These are phyloP conservation scores for Endocladia muricata DNA, from an alignment of 31 red algal genomes.

Conservation along the genomic window DNA sequence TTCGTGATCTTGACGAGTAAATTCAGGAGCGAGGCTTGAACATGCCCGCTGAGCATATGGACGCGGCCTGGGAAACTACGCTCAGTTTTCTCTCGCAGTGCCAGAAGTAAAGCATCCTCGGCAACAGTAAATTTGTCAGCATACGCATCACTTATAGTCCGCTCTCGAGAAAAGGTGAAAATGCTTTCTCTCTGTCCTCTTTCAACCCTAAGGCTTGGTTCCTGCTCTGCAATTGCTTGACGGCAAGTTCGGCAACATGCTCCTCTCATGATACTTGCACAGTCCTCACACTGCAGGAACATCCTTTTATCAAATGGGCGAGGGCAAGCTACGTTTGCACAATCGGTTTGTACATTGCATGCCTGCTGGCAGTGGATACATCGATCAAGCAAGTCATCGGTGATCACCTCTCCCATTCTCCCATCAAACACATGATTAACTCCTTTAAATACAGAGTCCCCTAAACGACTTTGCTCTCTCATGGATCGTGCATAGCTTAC, in stretches of 20 bases:
- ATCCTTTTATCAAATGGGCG: conserved; percentile 68
- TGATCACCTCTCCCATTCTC: conserved; percentile 74
- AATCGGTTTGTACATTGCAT: conserved; percentile 74
- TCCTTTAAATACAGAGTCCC: conserved; percentile 73
- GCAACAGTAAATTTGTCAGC: conserved; percentile 32
- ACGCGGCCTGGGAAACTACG: conserved; percentile 29
- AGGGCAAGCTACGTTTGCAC: conserved; percentile 72
- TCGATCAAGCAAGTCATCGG: conserved; percentile 59
- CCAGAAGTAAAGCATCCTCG: conserved; percentile 12
- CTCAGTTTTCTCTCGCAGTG: conserved; percentile 32
- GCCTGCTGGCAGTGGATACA: conserved; percentile 71
- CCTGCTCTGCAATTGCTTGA: neutral
- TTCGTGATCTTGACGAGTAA: conserved; percentile 39
- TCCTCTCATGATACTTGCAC: conserved; percentile 45
- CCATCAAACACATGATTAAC: conserved; percentile 89
- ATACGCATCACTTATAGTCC: conserved; percentile 21
- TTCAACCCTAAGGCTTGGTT: neutral
- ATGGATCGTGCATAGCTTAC: conserved; percentile 76
- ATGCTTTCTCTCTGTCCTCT: neutral
- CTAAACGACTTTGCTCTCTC: conserved; percentile 27
- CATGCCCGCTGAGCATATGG: conserved; percentile 73
- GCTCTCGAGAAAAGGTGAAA: neutral
- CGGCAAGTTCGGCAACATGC: conserved; percentile 56
- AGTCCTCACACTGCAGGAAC: conserved; percentile 84
- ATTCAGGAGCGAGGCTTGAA: conserved; percentile 50